These are phyloP conservation scores for Neoarthrinium moseri DNA, from an alignment of 2,329 filamentous ascomycete genomes.

Conservation along the genomic window DNA sequence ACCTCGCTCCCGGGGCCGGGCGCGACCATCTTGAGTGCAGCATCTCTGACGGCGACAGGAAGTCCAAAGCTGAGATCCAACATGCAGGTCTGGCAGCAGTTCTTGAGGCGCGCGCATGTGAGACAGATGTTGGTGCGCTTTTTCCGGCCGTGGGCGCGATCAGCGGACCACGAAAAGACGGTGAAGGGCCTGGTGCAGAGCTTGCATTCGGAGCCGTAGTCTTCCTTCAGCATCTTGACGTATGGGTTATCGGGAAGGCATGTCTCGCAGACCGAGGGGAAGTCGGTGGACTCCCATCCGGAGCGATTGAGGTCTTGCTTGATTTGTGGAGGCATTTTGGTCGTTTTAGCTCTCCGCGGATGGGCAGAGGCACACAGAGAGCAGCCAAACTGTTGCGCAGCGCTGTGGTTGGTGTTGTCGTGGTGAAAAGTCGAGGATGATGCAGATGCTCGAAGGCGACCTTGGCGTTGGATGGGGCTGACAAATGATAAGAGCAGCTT, in stretches of 20 bases:
- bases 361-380: no score
- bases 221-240: slow-evolving; percentile 98
- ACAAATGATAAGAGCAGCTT: no score
- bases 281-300: slow-evolving; percentile 92
- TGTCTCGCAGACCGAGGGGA: slow-evolving; percentile 85
- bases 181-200: slow-evolving; percentile 94
- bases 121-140: slow-evolving; percentile 95
- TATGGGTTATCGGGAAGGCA: slow-evolving; percentile 96
- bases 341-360: no score
- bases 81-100: slow-evolving; percentile 99
- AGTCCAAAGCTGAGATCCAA: slow-evolving; percentile 94
- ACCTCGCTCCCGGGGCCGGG: slow-evolving; percentile 89
- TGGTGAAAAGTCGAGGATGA: no score
- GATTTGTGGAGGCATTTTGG: slow-evolving; percentile 82
- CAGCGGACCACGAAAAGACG: slow-evolving; percentile 90
- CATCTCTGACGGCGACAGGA: slow-evolving; percentile 92
- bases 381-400: no score
- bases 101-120: slow-evolving; percentile 94
- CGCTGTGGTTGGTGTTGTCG: no score
- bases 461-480: no score
- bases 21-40: slow-evolving; percentile 95
- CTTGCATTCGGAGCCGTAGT: slow-evolving; percentile 86
- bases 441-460: no score
- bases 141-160: slow-evolving; percentile 81
- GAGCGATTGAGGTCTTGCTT: slow-evolving; percentile 95